Conservation (phyloP, 768 basidiomycete species). For the Candolleomyces efflorescens region DNA sequence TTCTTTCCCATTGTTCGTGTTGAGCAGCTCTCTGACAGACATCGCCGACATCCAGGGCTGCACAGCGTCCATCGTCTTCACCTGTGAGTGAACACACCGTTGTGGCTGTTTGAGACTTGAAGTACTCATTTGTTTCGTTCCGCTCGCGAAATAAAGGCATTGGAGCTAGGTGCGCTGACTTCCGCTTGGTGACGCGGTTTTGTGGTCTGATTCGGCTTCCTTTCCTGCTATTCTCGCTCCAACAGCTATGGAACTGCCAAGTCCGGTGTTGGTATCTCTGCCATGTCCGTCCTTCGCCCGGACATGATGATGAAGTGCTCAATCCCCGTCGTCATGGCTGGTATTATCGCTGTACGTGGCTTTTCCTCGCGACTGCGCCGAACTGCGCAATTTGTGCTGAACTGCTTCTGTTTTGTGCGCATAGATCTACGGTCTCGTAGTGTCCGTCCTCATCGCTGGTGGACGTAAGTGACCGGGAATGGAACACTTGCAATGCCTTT, state of each 20-base stretch:
- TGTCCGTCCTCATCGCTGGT: slow-evolving; percentile 93
- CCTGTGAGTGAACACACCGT: slow-evolving; percentile 57
- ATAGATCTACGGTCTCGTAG: slow-evolving; percentile 96
- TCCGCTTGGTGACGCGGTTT: slow-evolving; percentile 7
- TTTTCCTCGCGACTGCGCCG: not conserved
- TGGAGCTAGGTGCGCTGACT: slow-evolving; percentile 63
- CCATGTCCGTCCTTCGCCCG: slow-evolving; percentile 96
- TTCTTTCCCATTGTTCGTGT: slow-evolving; percentile 7
- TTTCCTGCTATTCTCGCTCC: slow-evolving; percentile 5
- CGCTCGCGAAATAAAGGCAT: slow-evolving; percentile 47
- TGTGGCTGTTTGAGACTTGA: not conserved
- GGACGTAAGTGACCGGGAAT: slow-evolving; percentile 59
- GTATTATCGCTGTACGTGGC: slow-evolving; percentile 94
- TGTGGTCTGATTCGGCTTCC: slow-evolving; percentile 12
- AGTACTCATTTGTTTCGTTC: not conserved
- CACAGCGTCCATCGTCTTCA: slow-evolving; percentile 96
- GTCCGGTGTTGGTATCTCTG: slow-evolving; percentile 95
- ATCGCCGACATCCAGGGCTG: slow-evolving; percentile 61
- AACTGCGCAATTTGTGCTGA: not conserved
- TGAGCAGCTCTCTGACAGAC: slow-evolving; percentile 12
- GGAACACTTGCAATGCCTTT: not conserved
- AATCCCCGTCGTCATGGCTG: slow-evolving; percentile 98
- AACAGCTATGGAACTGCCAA: slow-evolving; percentile 97
- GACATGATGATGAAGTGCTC: slow-evolving; percentile 98
- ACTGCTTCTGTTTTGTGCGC: no score